A percentile compares a stretch with the other conserved stretches of the same genome.
Conservation (phyloP, 1,284 basidiomycete species). For the Moesziomyces aphidis region DNA sequence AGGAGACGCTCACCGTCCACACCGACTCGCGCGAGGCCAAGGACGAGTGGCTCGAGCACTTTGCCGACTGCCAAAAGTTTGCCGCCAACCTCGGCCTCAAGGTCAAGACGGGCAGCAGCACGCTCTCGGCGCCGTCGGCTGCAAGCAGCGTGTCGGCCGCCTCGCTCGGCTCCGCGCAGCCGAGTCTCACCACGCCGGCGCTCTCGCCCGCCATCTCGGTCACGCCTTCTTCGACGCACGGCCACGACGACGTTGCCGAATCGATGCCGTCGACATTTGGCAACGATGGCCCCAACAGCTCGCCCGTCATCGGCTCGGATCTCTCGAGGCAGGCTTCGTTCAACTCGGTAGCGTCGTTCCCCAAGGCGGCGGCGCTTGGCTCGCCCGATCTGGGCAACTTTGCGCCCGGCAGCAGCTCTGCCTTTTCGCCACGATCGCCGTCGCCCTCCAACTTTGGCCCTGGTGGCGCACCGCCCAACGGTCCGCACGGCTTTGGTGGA, state of each 20-base stretch:
- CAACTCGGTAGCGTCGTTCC: conserved; percentile 56
- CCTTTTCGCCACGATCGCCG: conserved; percentile 39
- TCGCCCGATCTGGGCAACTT: conserved; percentile 41
- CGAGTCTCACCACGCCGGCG: conserved; percentile 26
- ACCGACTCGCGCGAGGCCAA: conserved; percentile 76
- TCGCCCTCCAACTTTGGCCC: conserved; percentile 39
- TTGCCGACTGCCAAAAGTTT: conserved; percentile 86
- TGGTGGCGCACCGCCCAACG: conserved; percentile 5
- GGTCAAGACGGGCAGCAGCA: conserved; percentile 42
- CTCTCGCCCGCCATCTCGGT: conserved; percentile 60
- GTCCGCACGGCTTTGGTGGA: conserved; percentile 21
- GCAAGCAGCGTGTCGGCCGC: conserved; percentile 7
- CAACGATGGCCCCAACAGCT: conserved; percentile 7
- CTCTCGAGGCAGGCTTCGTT: conserved; percentile 53
- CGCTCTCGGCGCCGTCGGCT: conserved; percentile 6
- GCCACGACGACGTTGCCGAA: conserved; percentile 13
- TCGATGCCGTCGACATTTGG: conserved; percentile 5
- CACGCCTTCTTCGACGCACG: conserved; percentile 48
- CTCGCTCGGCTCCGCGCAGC: conserved; percentile 9
- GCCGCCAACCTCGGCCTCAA: conserved; percentile 72
- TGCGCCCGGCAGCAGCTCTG: conserved; percentile 11
- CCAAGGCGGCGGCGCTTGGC: conserved; percentile 30
- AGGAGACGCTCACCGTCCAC: conserved; percentile 82
- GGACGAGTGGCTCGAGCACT: conserved; percentile 78
- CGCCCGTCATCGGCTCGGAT: conserved; percentile 30